A percentile compares a stretch with the other conserved stretches of the same genome.
Conservation (phyloP, 805 yeast genomes). For the Candida maltosa region DNA sequence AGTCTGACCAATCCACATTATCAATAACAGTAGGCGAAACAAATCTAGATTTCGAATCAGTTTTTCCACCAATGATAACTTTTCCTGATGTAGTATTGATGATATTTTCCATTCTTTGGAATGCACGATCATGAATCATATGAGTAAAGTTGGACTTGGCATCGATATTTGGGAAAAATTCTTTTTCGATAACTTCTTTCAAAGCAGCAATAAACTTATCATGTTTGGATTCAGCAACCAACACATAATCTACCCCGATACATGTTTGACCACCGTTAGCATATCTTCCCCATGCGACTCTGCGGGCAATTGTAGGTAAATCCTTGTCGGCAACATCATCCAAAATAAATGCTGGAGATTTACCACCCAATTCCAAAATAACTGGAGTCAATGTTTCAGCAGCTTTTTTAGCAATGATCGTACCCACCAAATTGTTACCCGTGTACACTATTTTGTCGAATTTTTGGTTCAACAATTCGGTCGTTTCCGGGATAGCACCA, state of each 20-base stretch:
- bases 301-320: conserved; percentile 44
- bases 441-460: conserved; percentile 86
- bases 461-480: conserved; percentile 53
- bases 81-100: conserved; percentile 51
- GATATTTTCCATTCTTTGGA: conserved; percentile 39
- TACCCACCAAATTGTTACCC: conserved; percentile 76
- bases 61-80: conserved; percentile 46
- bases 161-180: conserved; percentile 40
- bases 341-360: conserved; percentile 78
- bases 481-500: conserved; percentile 69
- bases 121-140: conserved; percentile 55
- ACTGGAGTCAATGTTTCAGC: conserved; percentile 83
- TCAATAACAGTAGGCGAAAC: conserved; percentile 74
- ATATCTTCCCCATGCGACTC: conserved; percentile 77
- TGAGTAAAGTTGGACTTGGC: conserved; percentile 44
- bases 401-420: conserved; percentile 72
- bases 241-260: conserved; percentile 80
- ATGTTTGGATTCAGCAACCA: conserved; percentile 61
- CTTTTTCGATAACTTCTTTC: conserved; percentile 35
- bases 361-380: conserved; percentile 86
- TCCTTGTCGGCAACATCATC: conserved; percentile 43
- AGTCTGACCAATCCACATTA: conserved; percentile 61
- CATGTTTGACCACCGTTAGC: conserved; percentile 88
- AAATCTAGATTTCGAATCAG: conserved; percentile 39
- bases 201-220: conserved; percentile 46